Percentiles rank a stretch among this genome's conserved stretches.
phyloP scores from a whole-genome alignment of 371 early-diverging fungal species.

The Thermomucor indicae-seudaticae region DNA sequence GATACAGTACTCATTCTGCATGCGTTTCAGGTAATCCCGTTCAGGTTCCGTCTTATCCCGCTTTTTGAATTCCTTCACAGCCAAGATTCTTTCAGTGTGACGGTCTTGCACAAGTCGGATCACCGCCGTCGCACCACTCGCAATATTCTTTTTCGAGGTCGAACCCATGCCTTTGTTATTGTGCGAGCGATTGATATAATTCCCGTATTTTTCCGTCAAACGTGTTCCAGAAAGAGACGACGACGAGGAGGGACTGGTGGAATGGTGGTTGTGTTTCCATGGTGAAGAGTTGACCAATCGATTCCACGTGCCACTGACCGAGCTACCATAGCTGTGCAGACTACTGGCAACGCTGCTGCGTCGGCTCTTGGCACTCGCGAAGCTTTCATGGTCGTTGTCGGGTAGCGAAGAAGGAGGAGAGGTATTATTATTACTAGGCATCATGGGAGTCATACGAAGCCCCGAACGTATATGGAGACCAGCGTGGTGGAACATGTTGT shows the following conservation, averaged over 20 bases:
- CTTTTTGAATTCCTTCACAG: constrained; percentile 66
- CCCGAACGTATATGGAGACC: constrained; percentile 16
- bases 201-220: constrained; percentile 35
- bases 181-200: constrained; percentile 25
- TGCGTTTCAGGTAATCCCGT: constrained; percentile 59
- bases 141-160: constrained; percentile 35
- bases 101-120: constrained; percentile 29
- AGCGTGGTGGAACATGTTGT: constrained; percentile 11
- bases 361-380: neutral
- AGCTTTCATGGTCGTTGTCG: neutral
- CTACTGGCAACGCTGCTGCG: neutral
- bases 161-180: constrained; percentile 32
- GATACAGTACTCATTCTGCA: constrained; percentile 76
- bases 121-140: constrained; percentile 49
- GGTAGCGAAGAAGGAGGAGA: neutral
- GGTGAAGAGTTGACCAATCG: constrained; percentile 2
- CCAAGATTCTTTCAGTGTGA: constrained; percentile 6
- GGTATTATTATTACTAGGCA: neutral
- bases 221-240: constrained; percentile 2
- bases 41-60: constrained; percentile 48
- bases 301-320: neutral
- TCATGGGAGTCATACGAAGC: constrained; percentile 24
- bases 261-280: neutral
- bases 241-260: neutral
- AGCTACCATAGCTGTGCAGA: neutral